Evolutionary conservation across 805 yeast species (phyloP).

Genomic region (Torulaspora quercuum): DNA sequence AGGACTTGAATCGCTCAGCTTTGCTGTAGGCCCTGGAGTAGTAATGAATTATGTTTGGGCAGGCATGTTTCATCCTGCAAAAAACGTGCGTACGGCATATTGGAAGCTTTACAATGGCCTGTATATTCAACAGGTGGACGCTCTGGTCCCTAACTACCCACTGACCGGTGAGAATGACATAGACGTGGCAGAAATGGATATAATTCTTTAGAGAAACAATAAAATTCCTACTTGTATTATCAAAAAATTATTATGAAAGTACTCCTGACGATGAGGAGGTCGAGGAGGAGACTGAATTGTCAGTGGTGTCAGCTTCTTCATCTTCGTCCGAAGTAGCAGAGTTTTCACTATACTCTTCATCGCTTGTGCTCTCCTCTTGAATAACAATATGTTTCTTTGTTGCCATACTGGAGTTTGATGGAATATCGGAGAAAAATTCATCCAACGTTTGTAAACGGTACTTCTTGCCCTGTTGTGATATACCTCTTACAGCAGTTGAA

Average conservation of each 20-base stretch:
- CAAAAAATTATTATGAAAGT: background rate
- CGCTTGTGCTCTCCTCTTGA: slow-evolving; percentile 25
- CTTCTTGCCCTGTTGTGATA: slow-evolving; percentile 35
- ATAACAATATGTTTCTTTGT: slow-evolving; percentile 20
- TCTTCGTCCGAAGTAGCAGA: slow-evolving; percentile 36
- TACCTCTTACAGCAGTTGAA: slow-evolving; percentile 10
- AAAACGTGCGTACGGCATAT: slow-evolving; percentile 75
- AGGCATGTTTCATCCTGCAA: slow-evolving; percentile 92
- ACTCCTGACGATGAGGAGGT: slow-evolving; percentile 8
- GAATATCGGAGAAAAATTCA: slow-evolving; percentile 68
- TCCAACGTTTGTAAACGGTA: slow-evolving; percentile 76
- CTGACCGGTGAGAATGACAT: slow-evolving; percentile 37
- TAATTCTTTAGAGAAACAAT: slow-evolving; percentile 24
- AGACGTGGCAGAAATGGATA: slow-evolving; percentile 50
- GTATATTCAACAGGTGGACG: slow-evolving; percentile 68
- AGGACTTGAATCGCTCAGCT: slow-evolving; percentile 68
- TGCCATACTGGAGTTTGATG: slow-evolving; percentile 21
- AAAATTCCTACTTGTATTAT: background rate
- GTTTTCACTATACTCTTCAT: too few species aligned
- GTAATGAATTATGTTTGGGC: slow-evolving; percentile 75
- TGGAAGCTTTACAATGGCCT: slow-evolving; percentile 81
- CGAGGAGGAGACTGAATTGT: slow-evolving; percentile 6
- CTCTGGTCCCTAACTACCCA: slow-evolving; percentile 84
- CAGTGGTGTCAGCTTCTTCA: slow-evolving; percentile 23
- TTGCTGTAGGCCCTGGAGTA: slow-evolving; percentile 72